Percentiles rank a stretch among this genome's conserved stretches.
Conservation (phyloP, 2,329 filamentous ascomycete species). For the Chrysosporium keratinophilum region DNA sequence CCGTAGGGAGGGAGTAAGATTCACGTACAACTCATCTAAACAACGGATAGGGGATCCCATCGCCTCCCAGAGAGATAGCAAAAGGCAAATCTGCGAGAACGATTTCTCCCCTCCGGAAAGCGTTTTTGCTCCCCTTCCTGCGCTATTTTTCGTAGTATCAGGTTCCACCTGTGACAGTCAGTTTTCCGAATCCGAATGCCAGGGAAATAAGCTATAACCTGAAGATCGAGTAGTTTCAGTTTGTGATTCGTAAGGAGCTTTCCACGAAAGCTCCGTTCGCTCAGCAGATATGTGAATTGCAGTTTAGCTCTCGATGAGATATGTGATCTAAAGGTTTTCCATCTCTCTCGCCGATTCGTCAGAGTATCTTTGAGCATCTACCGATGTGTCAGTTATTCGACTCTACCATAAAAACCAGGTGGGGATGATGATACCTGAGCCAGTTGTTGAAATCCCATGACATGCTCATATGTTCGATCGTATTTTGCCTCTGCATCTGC, state of each 20-base stretch:
- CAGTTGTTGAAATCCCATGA: slow-evolving; percentile 30
- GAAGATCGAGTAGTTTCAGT: slow-evolving; percentile 62
- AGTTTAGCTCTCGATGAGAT: slow-evolving; percentile 80
- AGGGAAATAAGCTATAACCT: slow-evolving; percentile 38
- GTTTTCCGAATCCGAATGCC: not conserved
- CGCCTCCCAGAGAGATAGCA: slow-evolving; percentile 91
- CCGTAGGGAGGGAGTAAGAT: not conserved
- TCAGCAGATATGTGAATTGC: slow-evolving; percentile 79
- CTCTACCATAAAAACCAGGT: not conserved
- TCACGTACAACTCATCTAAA: slow-evolving; percentile 72
- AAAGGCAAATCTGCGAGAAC: slow-evolving; percentile 88
- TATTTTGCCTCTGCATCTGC: slow-evolving; percentile 29
- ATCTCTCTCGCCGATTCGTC: slow-evolving; percentile 59
- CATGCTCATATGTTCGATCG: slow-evolving; percentile 29
- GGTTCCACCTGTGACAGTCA: slow-evolving; percentile 46
- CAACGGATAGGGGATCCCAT: slow-evolving; percentile 94
- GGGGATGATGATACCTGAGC: slow-evolving; percentile 28
- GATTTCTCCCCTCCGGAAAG: slow-evolving; percentile 95
- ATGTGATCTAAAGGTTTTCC: slow-evolving; percentile 67
- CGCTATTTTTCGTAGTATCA: slow-evolving; percentile 56
- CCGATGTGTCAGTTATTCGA: slow-evolving; percentile 6
- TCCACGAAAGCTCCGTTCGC: slow-evolving; percentile 80
- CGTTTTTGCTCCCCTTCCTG: slow-evolving; percentile 77
- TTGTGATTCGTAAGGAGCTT: slow-evolving; percentile 68
- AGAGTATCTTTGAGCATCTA: slow-evolving; percentile 52